Evolutionary conservation across 2,329 filamentous ascomycete genomes (phyloP), one percentile per base, ranked within the genome.

Genomic region (Penicillium brevicompactum): DNA sequence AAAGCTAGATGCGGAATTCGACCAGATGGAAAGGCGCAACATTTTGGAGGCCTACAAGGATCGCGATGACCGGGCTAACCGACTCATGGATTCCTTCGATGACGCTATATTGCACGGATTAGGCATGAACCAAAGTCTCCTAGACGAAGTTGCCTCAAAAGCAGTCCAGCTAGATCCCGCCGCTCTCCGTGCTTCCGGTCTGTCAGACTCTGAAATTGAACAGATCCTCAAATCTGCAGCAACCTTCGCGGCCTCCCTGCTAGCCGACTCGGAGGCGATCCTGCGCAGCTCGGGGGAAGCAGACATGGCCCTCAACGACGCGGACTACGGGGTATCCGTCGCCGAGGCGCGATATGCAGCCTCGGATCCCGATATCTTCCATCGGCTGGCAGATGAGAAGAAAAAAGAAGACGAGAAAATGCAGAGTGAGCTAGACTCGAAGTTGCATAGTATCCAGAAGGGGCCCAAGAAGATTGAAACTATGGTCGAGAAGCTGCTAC

Each of bases 311-410:
- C 73, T 83, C 53, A 84, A 83, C 55, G 73, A 79, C 22, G 77
- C 80, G 1, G 80, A 82, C 54, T 80, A 82, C 49, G 77, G 78
- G 44, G 76, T 83, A 18, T 80, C 80, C n/a, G 78, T 84, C 47
- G 79, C 80, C 34, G 77, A 81, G 61, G 82, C 80, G 2, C 75
- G 71, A 49, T 75, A 77, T 34, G 73, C 79, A 16, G 74, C 76
- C 46, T 74, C 76, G 0, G 74, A 77, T 18, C 54, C 70, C 4
- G 72, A 74, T 3, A 71, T 76, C 10, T 78, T 80, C 58, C 64
- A 67, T 27, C 75, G 70, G 22, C 70, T 81, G 3, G 71, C 75
- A 24, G 70, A 68, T 38, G 78, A 81, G 60, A 80, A 80, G 66
- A 70, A 71, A 57, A 79, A 78, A 58, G 79, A 81, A 59, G 79